phyloP scores from a whole-genome alignment of 2,329 filamentous ascomycete genomes.

The Periconia sp. region DNA sequence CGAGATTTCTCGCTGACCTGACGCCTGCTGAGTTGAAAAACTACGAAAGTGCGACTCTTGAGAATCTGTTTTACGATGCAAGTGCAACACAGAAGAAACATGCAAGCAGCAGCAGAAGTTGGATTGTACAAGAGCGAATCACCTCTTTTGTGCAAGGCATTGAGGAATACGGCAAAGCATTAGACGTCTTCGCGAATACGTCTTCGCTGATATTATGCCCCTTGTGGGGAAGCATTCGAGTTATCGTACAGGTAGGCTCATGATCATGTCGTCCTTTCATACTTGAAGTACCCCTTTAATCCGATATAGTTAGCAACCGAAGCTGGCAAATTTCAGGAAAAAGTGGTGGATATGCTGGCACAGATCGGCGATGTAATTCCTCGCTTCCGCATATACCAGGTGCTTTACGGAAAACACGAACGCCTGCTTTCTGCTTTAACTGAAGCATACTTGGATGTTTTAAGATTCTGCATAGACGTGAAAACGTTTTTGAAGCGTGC shows the following conservation, averaged over 20 bases:
- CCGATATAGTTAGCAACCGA: conserved; percentile 14
- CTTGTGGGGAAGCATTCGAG: conserved; percentile 23
- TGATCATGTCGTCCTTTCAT: neutral
- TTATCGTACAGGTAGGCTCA: conserved; percentile 17
- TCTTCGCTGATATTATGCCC: conserved; percentile 17
- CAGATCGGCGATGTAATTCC: conserved; percentile 22
- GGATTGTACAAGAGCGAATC: conserved; percentile 16
- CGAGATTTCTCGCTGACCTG: conserved; percentile 16
- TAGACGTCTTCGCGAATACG: conserved; percentile 22
- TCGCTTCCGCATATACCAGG: conserved; percentile 20
- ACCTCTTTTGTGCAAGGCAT: conserved; percentile 15
- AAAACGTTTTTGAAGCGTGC: conserved; percentile 17
- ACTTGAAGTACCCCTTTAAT: neutral
- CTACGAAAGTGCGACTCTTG: conserved; percentile 19
- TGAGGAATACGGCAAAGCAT: conserved; percentile 20
- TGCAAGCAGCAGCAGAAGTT: conserved; percentile 12
- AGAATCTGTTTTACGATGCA: conserved; percentile 25
- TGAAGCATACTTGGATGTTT: conserved; percentile 16
- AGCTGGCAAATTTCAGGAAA: conserved; percentile 20
- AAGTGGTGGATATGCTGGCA: conserved; percentile 22
- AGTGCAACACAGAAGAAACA: conserved; percentile 19
- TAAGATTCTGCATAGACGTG: conserved; percentile 14
- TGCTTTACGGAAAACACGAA: conserved; percentile 18
- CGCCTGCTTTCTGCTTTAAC: conserved; percentile 16
- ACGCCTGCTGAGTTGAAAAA: conserved; percentile 4